Base-by-base conservation (phyloP, 345 rosid genomes). In the Populus nigra region DNA sequence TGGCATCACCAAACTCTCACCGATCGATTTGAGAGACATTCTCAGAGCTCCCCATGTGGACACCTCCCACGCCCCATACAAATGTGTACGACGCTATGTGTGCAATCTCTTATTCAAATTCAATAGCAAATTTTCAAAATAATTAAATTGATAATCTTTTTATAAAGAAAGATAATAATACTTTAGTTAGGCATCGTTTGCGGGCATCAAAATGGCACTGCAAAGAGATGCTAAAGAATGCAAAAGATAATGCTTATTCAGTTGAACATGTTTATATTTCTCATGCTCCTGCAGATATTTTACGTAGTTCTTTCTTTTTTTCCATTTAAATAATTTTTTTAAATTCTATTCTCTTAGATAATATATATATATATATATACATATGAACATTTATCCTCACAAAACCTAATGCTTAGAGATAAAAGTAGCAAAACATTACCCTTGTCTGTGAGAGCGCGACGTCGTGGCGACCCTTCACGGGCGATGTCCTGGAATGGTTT, bases 1-100 rank as follows among this genome's bases (percentile, higher is more conserved):
- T 79, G 83, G 73, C 76, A 22, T 43, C 41, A 73, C 85, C 87
- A 76, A 84, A 82, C 89, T 68, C 2, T 76, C 84, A 75, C 87
- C 84, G 81, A 45, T 81, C 73, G 39, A 29, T 50, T 12, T 69
- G 15, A 39, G 39, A 8, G 8, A 66, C 8, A 66, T 6, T 17
- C 11, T 22, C 23, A 53, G 35, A 43, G 38, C 29, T 16, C 12
- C 67, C 36, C 70, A 63, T 72, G 65, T 67, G 29, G 61, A 15
- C 62, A 13, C 23, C 39, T 65, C 67, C 27, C 36, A 31, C 36
- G 27, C 27, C 41, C 22, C 31, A 27, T 27, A 7, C 7, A 49
- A 31, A 31, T 49, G 9, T 71, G 10, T 47, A n/a, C 47, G n/a
- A 6, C 45, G 8, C 6, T 23, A 12, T 27, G 35, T 1, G 27